Evolutionary conservation across 352 stramenopile species (phyloP).

Genomic region (Globisporangium splendens): DNA sequence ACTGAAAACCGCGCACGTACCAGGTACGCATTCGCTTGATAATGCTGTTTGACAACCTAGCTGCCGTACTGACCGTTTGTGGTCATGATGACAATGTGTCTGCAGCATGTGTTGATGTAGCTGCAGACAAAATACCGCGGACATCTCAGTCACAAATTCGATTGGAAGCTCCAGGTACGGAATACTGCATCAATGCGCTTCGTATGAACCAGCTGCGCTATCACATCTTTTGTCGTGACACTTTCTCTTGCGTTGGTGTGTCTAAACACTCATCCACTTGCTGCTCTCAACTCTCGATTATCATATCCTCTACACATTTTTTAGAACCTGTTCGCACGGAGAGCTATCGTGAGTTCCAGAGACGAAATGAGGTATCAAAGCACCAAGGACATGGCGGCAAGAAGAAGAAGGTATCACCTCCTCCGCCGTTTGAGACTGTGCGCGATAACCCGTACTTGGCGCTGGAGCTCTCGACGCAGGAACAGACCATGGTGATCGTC

Average conservation of each 20-base stretch:
- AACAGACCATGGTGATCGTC: constrained; percentile 56
- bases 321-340: neutral
- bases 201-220: too few species aligned
- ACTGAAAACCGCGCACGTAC: neutral
- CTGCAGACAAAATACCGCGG: neutral
- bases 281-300: too few species aligned
- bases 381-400: neutral
- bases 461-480: constrained; percentile 49
- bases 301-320: neutral
- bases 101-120: neutral
- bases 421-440: too few species aligned
- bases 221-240: too few species aligned
- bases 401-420: neutral
- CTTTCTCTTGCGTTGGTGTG: too few species aligned
- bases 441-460: constrained; percentile 9
- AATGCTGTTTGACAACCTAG: neutral
- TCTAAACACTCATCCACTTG: too few species aligned
- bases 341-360: constrained; percentile 8
- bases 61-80: too few species aligned
- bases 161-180: neutral
- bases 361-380: neutral
- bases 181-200: neutral
- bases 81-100: neutral
- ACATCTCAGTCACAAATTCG: neutral
- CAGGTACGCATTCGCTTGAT: neutral